Base-by-base conservation (phyloP, 345 rosid species). In the Turnera subulata region DNA sequence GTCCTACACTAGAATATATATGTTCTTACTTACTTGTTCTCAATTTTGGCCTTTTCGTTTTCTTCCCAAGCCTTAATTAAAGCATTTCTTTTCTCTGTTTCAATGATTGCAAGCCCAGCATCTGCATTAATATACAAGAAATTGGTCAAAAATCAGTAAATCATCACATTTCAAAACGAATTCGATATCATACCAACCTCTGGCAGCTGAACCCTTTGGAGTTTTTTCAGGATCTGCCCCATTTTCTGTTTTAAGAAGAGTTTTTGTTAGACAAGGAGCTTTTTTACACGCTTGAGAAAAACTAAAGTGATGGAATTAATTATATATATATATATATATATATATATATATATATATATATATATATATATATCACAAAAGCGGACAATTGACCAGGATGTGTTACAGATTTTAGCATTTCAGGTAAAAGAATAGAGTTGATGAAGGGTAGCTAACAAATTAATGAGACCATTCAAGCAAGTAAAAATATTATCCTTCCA, bases 61-160 rank as follows among this genome's bases (percentile, higher is more conserved):
- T 85, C 96, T 59, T 84, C 86, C 96, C 98, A 91, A 53, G 92
- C 96, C 60, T 74, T 74, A 43, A 85, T 64, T 51, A 86, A 76
- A 24, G 96, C 84, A 65, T 58, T 57, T 48, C 69, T 80, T 71
- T 88, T 85, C 66, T 91, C 89, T 10, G 68, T 65, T 67, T 71
- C 89, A 44, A 85, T 65, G 59, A 67, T 58, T 42, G 76, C 79
- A 66, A 88, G 74, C 14, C 59, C 78, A 22, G 58, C 33, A 48
- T 74, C 91, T 84, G 73, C 58, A 60, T 50, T 15, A 26, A 46
- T 23, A 38, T 26, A 6, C 51, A 32, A 44, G 10, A 11, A 10
- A 39, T 11, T 14, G 13, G 16, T 33, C 13, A 29, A 5, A 2
- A 16, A 16, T n/a, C n/a, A 0, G 17, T 16, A 15, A 22, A 26